Evolutionary conservation across 192 early-diverging fungal species (phyloP).

Genomic region (Linnemannia schmuckeri): DNA sequence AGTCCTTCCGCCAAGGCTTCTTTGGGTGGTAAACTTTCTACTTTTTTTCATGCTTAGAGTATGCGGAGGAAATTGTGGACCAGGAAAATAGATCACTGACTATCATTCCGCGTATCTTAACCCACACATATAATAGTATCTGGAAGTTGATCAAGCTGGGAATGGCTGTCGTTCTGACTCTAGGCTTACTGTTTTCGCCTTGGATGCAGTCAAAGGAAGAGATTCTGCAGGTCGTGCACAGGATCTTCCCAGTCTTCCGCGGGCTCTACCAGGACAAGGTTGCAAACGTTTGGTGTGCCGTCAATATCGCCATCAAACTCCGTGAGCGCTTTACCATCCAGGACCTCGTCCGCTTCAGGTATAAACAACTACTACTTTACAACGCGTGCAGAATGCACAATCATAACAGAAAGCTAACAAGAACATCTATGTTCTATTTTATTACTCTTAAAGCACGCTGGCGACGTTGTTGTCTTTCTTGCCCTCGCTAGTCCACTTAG

Average conservation of each 20-base stretch:
- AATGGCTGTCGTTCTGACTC: conserved; percentile 76
- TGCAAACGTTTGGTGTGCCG: conserved; percentile 96
- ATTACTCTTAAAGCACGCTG: conserved; percentile 61
- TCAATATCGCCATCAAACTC: conserved; percentile 88
- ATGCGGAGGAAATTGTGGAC: background rate
- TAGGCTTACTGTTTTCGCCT: conserved; percentile 76
- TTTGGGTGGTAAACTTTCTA: conserved; percentile 55
- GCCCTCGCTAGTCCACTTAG: conserved; percentile 80
- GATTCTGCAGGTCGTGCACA: conserved; percentile 79
- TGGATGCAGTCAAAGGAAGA: conserved; percentile 74
- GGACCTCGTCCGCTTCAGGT: conserved; percentile 79
- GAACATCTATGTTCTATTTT: background rate
- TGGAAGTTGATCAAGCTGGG: conserved; percentile 75
- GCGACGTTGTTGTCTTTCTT: conserved; percentile 78
- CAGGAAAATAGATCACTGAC: background rate
- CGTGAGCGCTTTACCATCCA: conserved; percentile 73
- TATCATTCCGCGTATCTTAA: background rate
- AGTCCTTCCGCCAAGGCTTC: conserved; percentile 66
- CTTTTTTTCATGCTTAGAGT: background rate
- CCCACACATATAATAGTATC: conserved; percentile 11
- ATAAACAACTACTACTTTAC: conserved; percentile 1
- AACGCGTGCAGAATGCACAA: background rate
- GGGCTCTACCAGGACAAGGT: conserved; percentile 99
- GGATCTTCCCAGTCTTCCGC: conserved; percentile 93
- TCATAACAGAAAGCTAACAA: background rate